phyloP scores from a whole-genome alignment of 805 yeast species.

The Metschnikowia bowlesiae region DNA sequence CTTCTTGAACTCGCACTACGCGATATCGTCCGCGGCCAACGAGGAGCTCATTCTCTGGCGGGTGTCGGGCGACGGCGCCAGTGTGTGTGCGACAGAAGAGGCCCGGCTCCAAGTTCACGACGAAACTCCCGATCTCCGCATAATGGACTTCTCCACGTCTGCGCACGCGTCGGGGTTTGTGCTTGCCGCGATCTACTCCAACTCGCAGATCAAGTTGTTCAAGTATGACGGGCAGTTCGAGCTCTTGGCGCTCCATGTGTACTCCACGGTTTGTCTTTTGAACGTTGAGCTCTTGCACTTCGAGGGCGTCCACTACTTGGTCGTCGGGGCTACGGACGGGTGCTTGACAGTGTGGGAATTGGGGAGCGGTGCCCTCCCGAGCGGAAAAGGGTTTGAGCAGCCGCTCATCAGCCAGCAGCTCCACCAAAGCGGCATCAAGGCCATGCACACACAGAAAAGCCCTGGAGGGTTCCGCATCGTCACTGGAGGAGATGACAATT shows the following conservation, averaged over 20 bases:
- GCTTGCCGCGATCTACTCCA: slow-evolving; percentile 75
- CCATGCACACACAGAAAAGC: slow-evolving; percentile 35
- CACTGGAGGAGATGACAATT: slow-evolving; percentile 95
- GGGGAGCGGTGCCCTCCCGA: background rate
- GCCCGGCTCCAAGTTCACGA: slow-evolving; percentile 52
- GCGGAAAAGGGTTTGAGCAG: slow-evolving; percentile 16
- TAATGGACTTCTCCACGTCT: slow-evolving; percentile 72
- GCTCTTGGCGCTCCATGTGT: slow-evolving; percentile 44
- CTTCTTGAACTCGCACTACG: slow-evolving; percentile 48
- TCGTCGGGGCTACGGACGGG: slow-evolving; percentile 79
- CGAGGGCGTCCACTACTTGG: slow-evolving; percentile 30
- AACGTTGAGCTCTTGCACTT: slow-evolving; percentile 47
- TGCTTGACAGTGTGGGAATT: slow-evolving; percentile 52
- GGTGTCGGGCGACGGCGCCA: slow-evolving; percentile 33
- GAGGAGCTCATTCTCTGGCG: slow-evolving; percentile 88
- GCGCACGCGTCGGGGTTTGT: slow-evolving; percentile 44
- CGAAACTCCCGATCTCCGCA: slow-evolving; percentile 74
- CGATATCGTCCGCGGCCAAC: slow-evolving; percentile 65
- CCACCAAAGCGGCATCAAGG: slow-evolving; percentile 85
- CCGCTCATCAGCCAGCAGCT: slow-evolving; percentile 44
- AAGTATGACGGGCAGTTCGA: slow-evolving; percentile 45
- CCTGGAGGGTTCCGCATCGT: slow-evolving; percentile 31
- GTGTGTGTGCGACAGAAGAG: slow-evolving; percentile 45
- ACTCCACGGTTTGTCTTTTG: slow-evolving; percentile 74
- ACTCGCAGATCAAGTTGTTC: slow-evolving; percentile 72